Percentiles rank a stretch among this genome's conserved stretches.
These are phyloP conservation scores for Colletotrichum gloeosporioides DNA, from an alignment of 2,329 filamentous ascomycete genomes.

Conservation along the genomic window DNA sequence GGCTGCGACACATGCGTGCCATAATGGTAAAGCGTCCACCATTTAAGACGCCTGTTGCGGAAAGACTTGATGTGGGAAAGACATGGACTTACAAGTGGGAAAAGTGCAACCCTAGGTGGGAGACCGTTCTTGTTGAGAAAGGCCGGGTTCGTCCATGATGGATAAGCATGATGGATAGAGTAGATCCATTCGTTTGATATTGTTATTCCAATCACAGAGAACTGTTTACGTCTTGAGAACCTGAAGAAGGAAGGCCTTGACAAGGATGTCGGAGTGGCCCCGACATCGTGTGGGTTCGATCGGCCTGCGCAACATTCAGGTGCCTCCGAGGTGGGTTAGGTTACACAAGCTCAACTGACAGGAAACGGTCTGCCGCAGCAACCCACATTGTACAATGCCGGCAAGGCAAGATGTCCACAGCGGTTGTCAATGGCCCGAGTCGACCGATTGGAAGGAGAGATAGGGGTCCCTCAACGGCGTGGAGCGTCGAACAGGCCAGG, in stretches of 20 bases:
- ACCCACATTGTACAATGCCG: background rate
- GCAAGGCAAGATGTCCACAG: background rate
- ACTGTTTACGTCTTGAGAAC: background rate
- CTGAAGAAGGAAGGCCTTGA: background rate
- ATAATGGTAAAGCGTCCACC: background rate
- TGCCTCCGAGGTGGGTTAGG: background rate
- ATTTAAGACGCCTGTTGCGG: background rate
- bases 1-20: background rate
- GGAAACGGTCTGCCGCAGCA: background rate
- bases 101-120: background rate
- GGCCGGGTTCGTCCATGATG: background rate
- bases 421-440: background rate
- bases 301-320: background rate
- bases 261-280: background rate
- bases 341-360: background rate
- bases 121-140: background rate
- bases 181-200: background rate
- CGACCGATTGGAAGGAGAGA: background rate
- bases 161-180: background rate
- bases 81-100: background rate
- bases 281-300: slow-evolving; percentile 6
- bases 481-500: background rate
- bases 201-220: background rate
- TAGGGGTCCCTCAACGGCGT: background rate
- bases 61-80: background rate